Evolutionary conservation across 108 stramenopile genomes (phyloP), one percentile per base, ranked within the genome.

Genomic region (Pseudonitzschia delicatissima): DNA sequence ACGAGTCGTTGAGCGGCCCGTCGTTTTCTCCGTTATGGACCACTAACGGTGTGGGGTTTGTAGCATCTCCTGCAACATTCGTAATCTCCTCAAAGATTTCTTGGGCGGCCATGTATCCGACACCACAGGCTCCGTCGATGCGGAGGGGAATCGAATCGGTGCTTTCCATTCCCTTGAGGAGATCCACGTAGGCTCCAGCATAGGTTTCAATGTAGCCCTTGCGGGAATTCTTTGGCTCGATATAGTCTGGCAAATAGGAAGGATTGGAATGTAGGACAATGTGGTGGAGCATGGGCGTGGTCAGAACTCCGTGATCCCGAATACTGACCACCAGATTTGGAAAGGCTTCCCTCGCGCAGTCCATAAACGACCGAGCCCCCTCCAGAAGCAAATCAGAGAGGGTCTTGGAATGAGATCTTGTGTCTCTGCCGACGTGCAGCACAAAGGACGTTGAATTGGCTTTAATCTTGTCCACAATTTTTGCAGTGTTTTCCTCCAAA

Each of bases 251-350:
- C 18, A 89, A 45, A 53, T 67, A 65, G 40, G 78, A 64, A 4
- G 77, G 73, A 76, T 93, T 93, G 64, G 85, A 83, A 65, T 86
- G 82, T 58, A 88, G 62, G 15, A 99, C 97, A 65, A 78, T 80
- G 81, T 97, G 91, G 76, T 99, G 98, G 23, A 99, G 69, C 79
- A 80, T 79, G 26, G 98, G 98, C 20, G 98, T 99, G 18, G 95
- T 91, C 6, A 98, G 84, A 31, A 92, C 62, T 5, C 96, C 98
- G 48, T 93, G 84, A 82, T 95, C 81, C 32, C 73, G 62, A 27
- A 69, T 32, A 33, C 1, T 18, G 20, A 51, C 20, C 40, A 42
- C 40, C 15, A 15, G 9, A 40, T 0, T 42, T 40, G 39, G 13
- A 12, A 12, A 12, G 0, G 39, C 7, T 40, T 40, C 9, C 12